Percentiles rank a stretch among this genome's conserved stretches.
Evolutionary conservation across 2,329 filamentous ascomycete species (phyloP).

Genomic region (Periconia sp.): DNA sequence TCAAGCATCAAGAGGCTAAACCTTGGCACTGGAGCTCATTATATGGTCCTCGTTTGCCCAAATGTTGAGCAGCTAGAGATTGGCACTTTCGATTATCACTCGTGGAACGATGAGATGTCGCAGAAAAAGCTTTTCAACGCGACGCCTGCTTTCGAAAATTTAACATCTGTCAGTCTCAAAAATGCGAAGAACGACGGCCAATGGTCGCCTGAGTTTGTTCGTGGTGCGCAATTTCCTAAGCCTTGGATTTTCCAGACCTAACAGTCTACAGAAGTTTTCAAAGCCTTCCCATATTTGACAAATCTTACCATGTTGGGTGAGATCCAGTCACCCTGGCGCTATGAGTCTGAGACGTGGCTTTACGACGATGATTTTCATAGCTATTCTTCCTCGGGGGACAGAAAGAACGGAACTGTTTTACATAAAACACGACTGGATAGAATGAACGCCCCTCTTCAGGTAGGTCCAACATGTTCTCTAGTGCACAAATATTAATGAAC

Average conservation of each 20-base stretch:
- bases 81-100: background rate
- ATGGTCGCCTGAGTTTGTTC: background rate
- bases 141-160: background rate
- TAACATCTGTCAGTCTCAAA: background rate
- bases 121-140: background rate
- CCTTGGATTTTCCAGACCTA: background rate
- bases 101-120: background rate
- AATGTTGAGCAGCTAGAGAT: background rate
- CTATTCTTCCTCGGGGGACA: no score
- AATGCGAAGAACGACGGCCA: no score
- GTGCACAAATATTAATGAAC: background rate
- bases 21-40: background rate
- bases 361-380: no score
- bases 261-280: background rate
- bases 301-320: background rate
- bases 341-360: no score
- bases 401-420: no score
- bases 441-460: background rate
- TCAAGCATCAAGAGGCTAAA: background rate
- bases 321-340: background rate
- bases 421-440: no score
- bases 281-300: background rate
- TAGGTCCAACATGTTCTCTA: background rate
- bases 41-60: constrained; percentile 1
- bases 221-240: background rate